phyloP scores from a whole-genome alignment of 1,139 yeast genomes.

The Blastobotrys proliferans region DNA sequence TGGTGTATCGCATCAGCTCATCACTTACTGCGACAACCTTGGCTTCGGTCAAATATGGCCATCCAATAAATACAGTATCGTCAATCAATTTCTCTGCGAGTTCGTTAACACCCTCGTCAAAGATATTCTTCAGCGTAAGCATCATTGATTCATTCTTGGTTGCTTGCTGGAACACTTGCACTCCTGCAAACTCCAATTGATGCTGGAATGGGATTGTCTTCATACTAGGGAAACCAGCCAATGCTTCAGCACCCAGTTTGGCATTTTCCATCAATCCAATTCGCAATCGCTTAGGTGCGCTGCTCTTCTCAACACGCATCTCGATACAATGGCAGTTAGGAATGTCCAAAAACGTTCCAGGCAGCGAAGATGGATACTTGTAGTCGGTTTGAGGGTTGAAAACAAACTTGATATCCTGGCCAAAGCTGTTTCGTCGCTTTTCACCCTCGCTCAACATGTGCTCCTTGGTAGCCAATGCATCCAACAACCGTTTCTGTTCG shows the following conservation, averaged over 20 bases:
- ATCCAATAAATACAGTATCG: conserved; percentile 64
- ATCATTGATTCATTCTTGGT: conserved; percentile 80
- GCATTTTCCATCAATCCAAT: conserved; percentile 65
- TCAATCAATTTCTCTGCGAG: conserved; percentile 60
- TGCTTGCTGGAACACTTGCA: conserved; percentile 79
- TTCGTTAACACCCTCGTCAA: conserved; percentile 44
- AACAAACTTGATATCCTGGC: conserved; percentile 60
- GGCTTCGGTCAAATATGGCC: conserved; percentile 89
- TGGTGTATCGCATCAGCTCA: conserved; percentile 47
- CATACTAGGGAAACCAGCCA: conserved; percentile 90
- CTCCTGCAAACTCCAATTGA: conserved; percentile 55
- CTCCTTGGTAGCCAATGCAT: conserved; percentile 64
- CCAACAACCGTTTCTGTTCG: conserved; percentile 69
- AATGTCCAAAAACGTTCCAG: conserved; percentile 71
- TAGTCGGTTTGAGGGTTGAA: conserved; percentile 74
- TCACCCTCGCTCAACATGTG: conserved; percentile 64
- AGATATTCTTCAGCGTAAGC: conserved; percentile 54
- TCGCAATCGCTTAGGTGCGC: conserved; percentile 37
- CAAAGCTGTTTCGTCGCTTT: conserved; percentile 65
- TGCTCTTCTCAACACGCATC: conserved; percentile 44
- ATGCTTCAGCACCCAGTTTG: conserved; percentile 58
- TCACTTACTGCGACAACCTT: conserved; percentile 64
- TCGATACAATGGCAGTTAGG: conserved; percentile 77
- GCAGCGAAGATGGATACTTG: conserved; percentile 71
- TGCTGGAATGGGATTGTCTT: conserved; percentile 60